Evolutionary conservation across 1,139 yeast species (phyloP).

Genomic region (Saccharomyces pastorianus): DNA sequence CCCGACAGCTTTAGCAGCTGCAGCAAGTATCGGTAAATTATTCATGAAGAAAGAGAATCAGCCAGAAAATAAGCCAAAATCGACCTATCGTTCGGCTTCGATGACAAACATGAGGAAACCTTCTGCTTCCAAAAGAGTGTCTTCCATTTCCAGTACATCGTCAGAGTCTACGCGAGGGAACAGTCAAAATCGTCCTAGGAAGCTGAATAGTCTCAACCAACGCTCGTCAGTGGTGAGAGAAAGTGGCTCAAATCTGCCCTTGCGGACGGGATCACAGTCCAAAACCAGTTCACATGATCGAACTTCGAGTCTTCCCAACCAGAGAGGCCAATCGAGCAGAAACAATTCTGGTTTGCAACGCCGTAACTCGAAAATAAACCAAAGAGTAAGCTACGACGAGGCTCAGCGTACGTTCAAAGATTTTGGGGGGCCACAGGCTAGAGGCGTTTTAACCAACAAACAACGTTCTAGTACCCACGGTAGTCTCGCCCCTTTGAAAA

Average conservation of each 20-base stretch:
- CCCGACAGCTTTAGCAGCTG: constrained; percentile 41
- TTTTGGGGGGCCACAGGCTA: constrained; percentile 25
- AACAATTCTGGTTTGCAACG: constrained; percentile 2
- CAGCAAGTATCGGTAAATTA: constrained; percentile 36
- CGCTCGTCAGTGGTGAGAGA: background rate
- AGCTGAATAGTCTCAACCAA: background rate
- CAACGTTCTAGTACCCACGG: constrained; percentile 8
- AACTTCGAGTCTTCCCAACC: constrained; percentile 15
- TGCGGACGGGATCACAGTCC: background rate
- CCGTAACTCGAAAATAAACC: constrained; percentile 4
- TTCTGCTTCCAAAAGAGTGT: background rate
- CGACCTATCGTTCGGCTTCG: constrained; percentile 11
- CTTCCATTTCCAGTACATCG: background rate
- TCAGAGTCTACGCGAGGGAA: background rate
- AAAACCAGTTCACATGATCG: constrained; percentile 5
- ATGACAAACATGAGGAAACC: constrained; percentile 6
- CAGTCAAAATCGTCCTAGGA: background rate
- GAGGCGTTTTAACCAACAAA: constrained; percentile 8
- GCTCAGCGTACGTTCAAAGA: constrained; percentile 22
- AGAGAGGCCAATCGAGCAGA: constrained; percentile 3
- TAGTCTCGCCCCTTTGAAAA: constrained; percentile 20
- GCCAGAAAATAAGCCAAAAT: constrained; percentile 20
- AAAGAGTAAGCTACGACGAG: constrained; percentile 10
- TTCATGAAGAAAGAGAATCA: constrained; percentile 26
- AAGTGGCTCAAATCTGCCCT: background rate